These are phyloP conservation scores for Bullera alba DNA, from an alignment of 768 basidiomycete species.

Conservation along the genomic window DNA sequence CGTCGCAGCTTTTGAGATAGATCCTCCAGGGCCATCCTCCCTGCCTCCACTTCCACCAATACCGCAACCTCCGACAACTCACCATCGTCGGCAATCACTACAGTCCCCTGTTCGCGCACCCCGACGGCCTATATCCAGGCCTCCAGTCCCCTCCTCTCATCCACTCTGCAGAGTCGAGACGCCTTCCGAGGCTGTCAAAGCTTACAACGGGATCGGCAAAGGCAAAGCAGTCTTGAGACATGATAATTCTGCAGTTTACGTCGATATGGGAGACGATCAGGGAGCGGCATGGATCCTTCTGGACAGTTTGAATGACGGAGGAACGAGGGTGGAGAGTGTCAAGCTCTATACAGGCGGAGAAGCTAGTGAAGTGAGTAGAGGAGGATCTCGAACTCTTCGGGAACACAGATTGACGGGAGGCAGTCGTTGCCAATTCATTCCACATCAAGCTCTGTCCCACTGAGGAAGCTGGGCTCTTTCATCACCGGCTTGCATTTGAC, in stretches of 20 bases:
- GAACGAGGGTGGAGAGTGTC: neutral
- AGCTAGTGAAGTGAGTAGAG: neutral
- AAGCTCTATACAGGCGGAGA: neutral
- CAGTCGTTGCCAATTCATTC: conserved; percentile 1
- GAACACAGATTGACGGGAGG: neutral
- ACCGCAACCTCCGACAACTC: neutral
- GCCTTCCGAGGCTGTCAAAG: neutral
- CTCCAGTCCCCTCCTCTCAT: neutral
- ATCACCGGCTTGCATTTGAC: conserved; percentile 6
- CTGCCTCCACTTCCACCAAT: conserved; percentile 8
- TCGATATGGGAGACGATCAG: neutral
- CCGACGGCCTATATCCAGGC: neutral
- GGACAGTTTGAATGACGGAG: neutral
- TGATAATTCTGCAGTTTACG: neutral
- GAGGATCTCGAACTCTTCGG: neutral
- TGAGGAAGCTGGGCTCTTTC: neutral
- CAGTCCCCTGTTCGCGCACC: neutral
- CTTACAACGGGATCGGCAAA: neutral
- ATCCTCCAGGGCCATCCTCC: neutral
- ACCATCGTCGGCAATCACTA: neutral
- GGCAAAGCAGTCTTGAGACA: neutral
- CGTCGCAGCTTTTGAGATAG: conserved; percentile 1
- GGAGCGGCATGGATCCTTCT: neutral
- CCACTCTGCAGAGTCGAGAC: neutral
- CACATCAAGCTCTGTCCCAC: neutral